Evolutionary conservation across 2,329 filamentous ascomycete species (phyloP).

Genomic region (Colletotrichum ledebouriae): DNA sequence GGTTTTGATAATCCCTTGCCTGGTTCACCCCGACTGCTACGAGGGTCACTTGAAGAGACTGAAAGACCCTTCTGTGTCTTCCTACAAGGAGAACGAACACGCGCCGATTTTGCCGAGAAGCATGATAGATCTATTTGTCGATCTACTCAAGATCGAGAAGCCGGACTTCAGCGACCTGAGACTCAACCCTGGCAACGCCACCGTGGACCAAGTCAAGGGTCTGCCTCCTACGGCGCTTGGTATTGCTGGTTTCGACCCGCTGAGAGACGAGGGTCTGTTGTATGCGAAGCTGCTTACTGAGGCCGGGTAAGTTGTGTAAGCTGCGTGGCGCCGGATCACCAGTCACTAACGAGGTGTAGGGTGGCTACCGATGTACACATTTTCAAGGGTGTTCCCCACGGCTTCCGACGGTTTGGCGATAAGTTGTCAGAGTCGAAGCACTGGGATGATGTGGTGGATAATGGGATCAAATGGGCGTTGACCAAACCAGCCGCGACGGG

Average conservation of each 20-base stretch:
- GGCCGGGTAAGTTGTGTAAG: constrained; percentile 53
- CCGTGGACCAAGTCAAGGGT: constrained; percentile 52
- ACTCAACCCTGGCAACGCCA: constrained; percentile 55
- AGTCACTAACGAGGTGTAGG: constrained; percentile 45
- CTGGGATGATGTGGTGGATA: constrained; percentile 59
- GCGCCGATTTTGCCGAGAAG: constrained; percentile 64
- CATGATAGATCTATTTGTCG: constrained; percentile 50
- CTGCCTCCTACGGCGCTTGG: constrained; percentile 60
- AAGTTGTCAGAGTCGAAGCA: constrained; percentile 54
- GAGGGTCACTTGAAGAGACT: constrained; percentile 53
- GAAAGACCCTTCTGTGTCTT: constrained; percentile 56
- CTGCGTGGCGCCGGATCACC: not conserved
- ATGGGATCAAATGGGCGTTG: constrained; percentile 59
- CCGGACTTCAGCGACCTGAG: constrained; percentile 50
- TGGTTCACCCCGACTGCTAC: constrained; percentile 52
- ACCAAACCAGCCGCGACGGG: constrained; percentile 50
- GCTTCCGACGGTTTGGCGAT: constrained; percentile 57
- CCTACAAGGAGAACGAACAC: constrained; percentile 58
- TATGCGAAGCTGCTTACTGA: constrained; percentile 59
- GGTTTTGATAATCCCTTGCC: constrained; percentile 63
- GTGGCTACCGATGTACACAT: constrained; percentile 63
- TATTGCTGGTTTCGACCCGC: constrained; percentile 60
- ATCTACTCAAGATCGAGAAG: constrained; percentile 47
- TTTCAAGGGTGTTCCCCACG: constrained; percentile 67
- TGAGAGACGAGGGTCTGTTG: constrained; percentile 64